Evolutionary conservation across 2,329 filamentous ascomycete genomes (phyloP).

Genomic region (Stagonosporopsis rhizophila): DNA sequence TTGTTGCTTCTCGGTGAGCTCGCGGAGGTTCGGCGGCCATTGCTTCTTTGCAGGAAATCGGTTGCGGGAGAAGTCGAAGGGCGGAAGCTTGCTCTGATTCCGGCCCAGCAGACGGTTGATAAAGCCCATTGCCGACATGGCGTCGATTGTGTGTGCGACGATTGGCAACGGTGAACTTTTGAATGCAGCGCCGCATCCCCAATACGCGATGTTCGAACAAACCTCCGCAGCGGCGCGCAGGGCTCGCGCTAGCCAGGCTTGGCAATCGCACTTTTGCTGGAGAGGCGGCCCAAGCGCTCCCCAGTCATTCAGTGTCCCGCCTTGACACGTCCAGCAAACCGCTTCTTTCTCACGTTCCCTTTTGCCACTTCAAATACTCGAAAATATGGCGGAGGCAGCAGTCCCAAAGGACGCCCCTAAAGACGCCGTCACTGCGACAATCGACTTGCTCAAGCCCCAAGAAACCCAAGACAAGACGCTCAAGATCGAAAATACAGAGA

Average conservation of each 20-base stretch:
- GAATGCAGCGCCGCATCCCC: slow-evolving; percentile 7
- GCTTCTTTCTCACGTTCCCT: slow-evolving; percentile 27
- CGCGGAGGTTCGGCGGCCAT: slow-evolving; percentile 80
- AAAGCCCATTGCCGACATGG: slow-evolving; percentile 30
- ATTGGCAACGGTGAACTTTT: slow-evolving; percentile 3
- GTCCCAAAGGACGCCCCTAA: slow-evolving; percentile 37
- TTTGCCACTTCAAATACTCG: slow-evolving; percentile 12
- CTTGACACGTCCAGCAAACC: slow-evolving; percentile 16
- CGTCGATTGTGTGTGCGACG: slow-evolving; percentile 11
- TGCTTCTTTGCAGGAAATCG: slow-evolving; percentile 72
- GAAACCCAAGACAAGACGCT: slow-evolving; percentile 66
- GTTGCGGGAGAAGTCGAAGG: slow-evolving; percentile 59
- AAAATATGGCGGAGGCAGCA: slow-evolving; percentile 43
- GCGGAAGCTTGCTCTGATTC: slow-evolving; percentile 46
- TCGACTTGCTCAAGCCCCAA: slow-evolving; percentile 62
- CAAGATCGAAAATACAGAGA: slow-evolving; percentile 79
- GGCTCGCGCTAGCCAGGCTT: slow-evolving; percentile 21
- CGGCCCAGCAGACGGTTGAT: slow-evolving; percentile 60
- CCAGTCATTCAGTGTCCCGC: slow-evolving; percentile 17
- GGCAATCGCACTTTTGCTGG: slow-evolving; percentile 29
- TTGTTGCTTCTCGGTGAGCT: slow-evolving; percentile 74
- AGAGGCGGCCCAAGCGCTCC: slow-evolving; percentile 19
- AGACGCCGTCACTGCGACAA: slow-evolving; percentile 59
- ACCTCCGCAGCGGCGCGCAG: slow-evolving; percentile 13
- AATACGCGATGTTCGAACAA: slow-evolving; percentile 32